phyloP scores from a whole-genome alignment of 345 rosid species.

The Gossypium turneri region DNA sequence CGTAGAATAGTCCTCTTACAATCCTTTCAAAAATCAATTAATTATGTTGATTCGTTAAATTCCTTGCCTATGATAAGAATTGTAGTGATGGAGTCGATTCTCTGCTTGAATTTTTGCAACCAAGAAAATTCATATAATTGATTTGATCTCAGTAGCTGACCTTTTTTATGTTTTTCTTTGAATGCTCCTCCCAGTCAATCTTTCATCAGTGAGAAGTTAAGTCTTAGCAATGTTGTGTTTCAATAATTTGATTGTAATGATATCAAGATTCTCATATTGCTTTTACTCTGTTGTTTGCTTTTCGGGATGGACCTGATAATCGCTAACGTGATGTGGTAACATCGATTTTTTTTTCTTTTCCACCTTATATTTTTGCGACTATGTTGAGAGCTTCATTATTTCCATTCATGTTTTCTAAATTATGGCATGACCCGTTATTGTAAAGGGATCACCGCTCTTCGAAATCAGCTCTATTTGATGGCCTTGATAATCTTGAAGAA shows the following conservation, averaged over 20 bases:
- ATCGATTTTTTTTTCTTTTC: background rate
- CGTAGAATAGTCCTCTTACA: background rate
- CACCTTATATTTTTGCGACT: background rate
- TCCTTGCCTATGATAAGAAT: background rate
- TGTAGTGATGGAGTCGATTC: background rate
- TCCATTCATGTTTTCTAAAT: background rate
- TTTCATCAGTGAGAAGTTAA: background rate
- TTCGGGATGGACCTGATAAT: background rate
- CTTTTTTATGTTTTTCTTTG: background rate
- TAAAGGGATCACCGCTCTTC: slow-evolving; percentile 66
- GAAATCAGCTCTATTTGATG: slow-evolving; percentile 59
- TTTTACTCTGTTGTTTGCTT: background rate
- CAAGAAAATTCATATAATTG: background rate
- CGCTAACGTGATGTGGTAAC: background rate
- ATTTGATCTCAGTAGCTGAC: background rate
- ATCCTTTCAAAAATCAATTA: background rate
- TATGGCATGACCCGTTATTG: background rate
- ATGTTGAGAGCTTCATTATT: background rate
- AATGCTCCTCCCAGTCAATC: background rate
- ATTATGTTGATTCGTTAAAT: background rate
- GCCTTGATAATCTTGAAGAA: slow-evolving; percentile 71
- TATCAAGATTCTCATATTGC: background rate
- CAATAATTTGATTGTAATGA: background rate
- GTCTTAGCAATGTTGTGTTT: background rate
- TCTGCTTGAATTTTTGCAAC: background rate